Evolutionary conservation across 176 grass and related monocot species (phyloP).

Genomic region (Chloris gayana): DNA sequence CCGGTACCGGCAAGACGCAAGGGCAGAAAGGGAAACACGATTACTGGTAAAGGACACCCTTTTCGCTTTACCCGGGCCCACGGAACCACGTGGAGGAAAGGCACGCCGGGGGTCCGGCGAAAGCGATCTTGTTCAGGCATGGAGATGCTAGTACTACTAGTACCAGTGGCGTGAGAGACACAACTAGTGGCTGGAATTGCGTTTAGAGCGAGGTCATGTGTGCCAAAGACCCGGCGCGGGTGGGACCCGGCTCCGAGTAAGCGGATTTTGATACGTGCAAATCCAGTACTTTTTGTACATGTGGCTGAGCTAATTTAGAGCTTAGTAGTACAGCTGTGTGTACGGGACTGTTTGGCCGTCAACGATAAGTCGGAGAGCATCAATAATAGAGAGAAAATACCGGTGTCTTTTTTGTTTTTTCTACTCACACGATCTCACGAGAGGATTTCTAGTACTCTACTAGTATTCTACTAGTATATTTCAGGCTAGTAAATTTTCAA

Average conservation of each 20-base stretch:
- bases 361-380: not conserved
- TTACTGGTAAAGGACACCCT: not conserved
- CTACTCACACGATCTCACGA: too few species aligned
- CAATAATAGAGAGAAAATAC: too few species aligned
- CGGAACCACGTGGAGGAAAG: conserved; percentile 8
- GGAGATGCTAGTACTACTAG: too few species aligned
- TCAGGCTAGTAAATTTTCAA: too few species aligned
- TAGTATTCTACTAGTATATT: too few species aligned
- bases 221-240: not conserved
- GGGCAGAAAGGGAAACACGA: too few species aligned
- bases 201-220: not conserved
- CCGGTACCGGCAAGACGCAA: too few species aligned
- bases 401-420: too few species aligned
- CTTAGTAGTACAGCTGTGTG: not conserved
- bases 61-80: not conserved
- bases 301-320: conserved; percentile 2
- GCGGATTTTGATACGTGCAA: conserved; percentile 34
- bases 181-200: conserved; percentile 6
- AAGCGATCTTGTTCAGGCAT: not conserved
- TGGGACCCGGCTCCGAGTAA: not conserved
- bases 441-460: too few species aligned
- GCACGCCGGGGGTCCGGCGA: not conserved
- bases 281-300: not conserved
- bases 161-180: not conserved
- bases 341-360: not conserved